A percentile compares a stretch with the other conserved stretches of the same genome.
Evolutionary conservation across 73 alveolate genomes (phyloP).

Genomic region (Tetrahymena malaccensis): DNA sequence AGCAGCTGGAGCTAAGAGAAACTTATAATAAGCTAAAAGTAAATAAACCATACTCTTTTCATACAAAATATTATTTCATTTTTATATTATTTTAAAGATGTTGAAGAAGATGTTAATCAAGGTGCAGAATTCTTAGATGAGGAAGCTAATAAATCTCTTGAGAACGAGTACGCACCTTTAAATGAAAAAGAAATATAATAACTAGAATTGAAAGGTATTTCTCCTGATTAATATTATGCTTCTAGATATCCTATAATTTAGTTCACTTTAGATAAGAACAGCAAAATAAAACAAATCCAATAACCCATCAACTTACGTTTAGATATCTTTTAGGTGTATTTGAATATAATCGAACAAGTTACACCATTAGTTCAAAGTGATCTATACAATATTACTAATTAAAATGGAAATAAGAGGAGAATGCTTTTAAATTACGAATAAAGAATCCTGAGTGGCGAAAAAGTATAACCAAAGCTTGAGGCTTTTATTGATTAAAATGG

Average conservation of each 20-base stretch:
- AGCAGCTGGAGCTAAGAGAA: background rate
- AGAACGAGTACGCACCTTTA: background rate
- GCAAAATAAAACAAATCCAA: background rate
- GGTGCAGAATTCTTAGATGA: background rate
- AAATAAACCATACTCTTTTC: background rate
- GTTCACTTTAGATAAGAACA: background rate
- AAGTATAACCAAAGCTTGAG: background rate
- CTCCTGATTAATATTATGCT: background rate
- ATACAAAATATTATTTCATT: too few relatives aligned
- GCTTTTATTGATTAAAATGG: background rate
- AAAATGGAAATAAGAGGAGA: background rate
- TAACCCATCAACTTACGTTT: background rate
- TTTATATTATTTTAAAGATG: background rate
- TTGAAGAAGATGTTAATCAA: background rate
- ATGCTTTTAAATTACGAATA: background rate
- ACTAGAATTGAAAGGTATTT: background rate
- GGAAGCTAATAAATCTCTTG: background rate
- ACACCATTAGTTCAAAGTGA: background rate
- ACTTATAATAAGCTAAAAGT: background rate
- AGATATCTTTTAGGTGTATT: background rate
- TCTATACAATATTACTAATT: background rate
- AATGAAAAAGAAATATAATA: background rate
- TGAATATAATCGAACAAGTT: background rate
- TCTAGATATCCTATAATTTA: background rate
- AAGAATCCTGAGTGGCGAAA: background rate